Percentiles rank a stretch among this genome's conserved stretches.
Evolutionary conservation across 768 basidiomycete species (phyloP).

Genomic region (Mycena filopes): DNA sequence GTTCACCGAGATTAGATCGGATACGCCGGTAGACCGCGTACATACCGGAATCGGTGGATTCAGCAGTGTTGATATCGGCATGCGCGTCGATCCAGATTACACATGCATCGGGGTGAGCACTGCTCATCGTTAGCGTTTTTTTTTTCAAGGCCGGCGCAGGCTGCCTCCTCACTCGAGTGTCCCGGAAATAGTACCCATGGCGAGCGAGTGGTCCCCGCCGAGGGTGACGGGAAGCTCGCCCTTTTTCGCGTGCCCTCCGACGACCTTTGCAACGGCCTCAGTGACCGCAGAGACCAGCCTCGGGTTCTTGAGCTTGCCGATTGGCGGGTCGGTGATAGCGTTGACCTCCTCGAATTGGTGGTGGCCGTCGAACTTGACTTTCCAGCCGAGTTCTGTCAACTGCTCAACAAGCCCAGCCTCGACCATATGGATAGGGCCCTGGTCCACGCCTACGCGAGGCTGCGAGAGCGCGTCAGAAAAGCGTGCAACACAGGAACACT

Average conservation of each 20-base stretch:
- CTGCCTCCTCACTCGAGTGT: conserved; percentile 31
- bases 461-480: conserved; percentile 43
- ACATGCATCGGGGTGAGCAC: conserved; percentile 81
- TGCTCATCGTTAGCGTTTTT: conserved; percentile 40
- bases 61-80: conserved; percentile 93
- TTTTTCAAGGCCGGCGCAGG: neutral
- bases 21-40: conserved; percentile 1
- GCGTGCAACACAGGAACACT: conserved; percentile 5
- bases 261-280: conserved; percentile 78
- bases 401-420: conserved; percentile 86
- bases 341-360: conserved; percentile 87
- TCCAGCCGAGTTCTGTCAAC: conserved; percentile 84
- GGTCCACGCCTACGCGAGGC: conserved; percentile 85
- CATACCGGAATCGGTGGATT: conserved; percentile 80
- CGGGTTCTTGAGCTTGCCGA: conserved; percentile 92
- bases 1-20: conserved; percentile 18
- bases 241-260: conserved; percentile 78
- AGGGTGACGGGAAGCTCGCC: conserved; percentile 90
- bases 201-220: conserved; percentile 95
- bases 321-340: conserved; percentile 75
- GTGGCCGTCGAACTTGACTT: conserved; percentile 90
- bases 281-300: conserved; percentile 86
- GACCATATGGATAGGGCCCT: conserved; percentile 89
- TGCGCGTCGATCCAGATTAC: conserved; percentile 98
- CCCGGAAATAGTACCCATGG: conserved; percentile 95